Base-by-base conservation (phyloP, 2,329 filamentous ascomycete species). In the Daldinia sp. region DNA sequence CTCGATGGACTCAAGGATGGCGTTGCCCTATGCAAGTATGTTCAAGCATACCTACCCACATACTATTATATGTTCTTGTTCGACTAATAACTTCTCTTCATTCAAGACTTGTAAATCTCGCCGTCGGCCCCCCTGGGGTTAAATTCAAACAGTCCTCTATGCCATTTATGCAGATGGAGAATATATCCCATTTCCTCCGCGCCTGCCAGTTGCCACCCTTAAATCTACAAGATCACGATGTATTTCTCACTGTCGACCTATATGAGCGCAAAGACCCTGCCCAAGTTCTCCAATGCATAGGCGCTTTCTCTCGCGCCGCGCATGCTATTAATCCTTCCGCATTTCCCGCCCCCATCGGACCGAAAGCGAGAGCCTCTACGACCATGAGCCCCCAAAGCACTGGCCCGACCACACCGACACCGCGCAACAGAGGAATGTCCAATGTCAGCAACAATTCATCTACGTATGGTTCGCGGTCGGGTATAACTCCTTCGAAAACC, bases 131-230 rank as follows among this genome's bases (percentile, higher is more conserved):
- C 15, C 92, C 93, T 0, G 91, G 91, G 35, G 88, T 97, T 81
- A 93, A 91, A 79, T 98, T 92, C 87, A 98, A 98, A 82, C 86
- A 91, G 78, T 97, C 94, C 0, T 83, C 89, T 44, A 98, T 98
- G 95, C 96, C 96, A 0, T 99, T 99, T 79, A 95, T 98, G 44
- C 96, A 99, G 81, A 98, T 98, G 94, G 96, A 99, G 81, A 99
- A 99, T 79, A 98, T 99, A 77, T 97, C 94, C 4, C 93, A 97
- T 78, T 99, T 98, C 82, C 89, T 99, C 60, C 90, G 89, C 76
- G 94, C 93, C 67, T 97, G 94, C 83, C 93, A 97, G 81, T 84
- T 88, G 57, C 89, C 92, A 28, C 96, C 96, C 0, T 84, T 99
- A 59, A 94, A 90, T 80, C 89, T 99, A 67, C 94, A 93, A 65